These are phyloP conservation scores for Vachellia pachyceras DNA, from an alignment of 306 rosid genomes.

Conservation along the genomic window DNA sequence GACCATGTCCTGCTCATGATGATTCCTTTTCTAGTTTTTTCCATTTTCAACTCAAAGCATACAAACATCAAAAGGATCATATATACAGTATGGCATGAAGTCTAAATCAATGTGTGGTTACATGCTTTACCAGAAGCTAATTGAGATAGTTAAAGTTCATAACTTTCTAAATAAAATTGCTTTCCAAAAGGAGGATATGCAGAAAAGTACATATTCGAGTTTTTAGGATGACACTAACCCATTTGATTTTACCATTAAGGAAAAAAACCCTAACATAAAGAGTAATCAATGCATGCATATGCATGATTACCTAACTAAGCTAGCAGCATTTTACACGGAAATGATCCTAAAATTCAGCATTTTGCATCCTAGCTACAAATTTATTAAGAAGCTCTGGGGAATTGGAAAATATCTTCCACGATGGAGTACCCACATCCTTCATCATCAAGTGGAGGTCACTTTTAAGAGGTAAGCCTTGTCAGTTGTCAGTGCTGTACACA, in stretches of 20 bases:
- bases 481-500: no score
- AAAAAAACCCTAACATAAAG: conserved; percentile 27
- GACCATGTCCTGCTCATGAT: conserved; percentile 34
- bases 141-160: background rate
- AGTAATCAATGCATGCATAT: background rate
- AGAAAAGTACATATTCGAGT: background rate
- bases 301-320: background rate
- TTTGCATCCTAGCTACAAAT: conserved; percentile 58
- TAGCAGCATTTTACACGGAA: background rate
- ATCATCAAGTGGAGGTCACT: conserved; percentile 39
- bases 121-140: no score
- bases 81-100: no score
- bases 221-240: background rate
- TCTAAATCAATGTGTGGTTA: no score
- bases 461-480: conserved; percentile 34
- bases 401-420: conserved; percentile 58
- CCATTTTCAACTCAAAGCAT: background rate
- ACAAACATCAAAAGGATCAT: background rate
- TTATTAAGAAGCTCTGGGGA: conserved; percentile 56
- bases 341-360: conserved; percentile 40
- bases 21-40: background rate
- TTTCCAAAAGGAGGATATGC: background rate
- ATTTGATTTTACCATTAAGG: background rate
- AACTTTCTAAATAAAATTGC: no score
- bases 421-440: conserved; percentile 38